Evolutionary conservation across 2,329 filamentous ascomycete species (phyloP).

Genomic region (Venturia oleaginea): DNA sequence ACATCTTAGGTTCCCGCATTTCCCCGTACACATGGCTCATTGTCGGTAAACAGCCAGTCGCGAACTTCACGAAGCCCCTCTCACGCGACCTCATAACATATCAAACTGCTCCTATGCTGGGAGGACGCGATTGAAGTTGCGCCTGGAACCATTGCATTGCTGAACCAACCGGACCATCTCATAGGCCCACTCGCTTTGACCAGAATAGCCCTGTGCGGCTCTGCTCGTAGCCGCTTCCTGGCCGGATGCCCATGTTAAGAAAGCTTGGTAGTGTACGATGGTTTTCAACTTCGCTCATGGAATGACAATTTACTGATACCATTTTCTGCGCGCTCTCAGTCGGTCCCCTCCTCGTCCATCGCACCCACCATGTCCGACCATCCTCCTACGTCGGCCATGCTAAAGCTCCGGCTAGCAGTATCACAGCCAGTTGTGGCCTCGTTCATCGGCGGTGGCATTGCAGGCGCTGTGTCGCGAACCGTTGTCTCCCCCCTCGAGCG

Average conservation of each 20-base stretch:
- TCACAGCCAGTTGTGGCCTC: conserved; percentile 79
- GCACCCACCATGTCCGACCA: conserved; percentile 8
- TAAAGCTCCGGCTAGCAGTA: conserved; percentile 7
- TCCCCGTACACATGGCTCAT: not conserved
- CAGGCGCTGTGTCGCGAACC: conserved; percentile 92
- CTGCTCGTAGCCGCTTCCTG: conserved; percentile 4
- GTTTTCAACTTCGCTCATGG: not conserved
- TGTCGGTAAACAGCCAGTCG: not conserved
- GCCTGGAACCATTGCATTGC: not conserved
- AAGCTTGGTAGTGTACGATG: not conserved
- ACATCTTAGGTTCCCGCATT: not conserved
- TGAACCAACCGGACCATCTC: not conserved
- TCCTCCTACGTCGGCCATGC: not conserved
- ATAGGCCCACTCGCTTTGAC: not conserved
- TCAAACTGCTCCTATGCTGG: not conserved
- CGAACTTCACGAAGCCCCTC: not conserved
- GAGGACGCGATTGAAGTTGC: not conserved
- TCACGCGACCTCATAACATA: not conserved
- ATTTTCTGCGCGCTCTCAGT: not conserved
- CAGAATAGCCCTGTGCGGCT: conserved; percentile 6
- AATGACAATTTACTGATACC: not conserved
- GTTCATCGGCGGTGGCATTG: conserved; percentile 88
- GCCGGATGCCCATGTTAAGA: not conserved
- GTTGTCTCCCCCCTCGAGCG: conserved; percentile 94
- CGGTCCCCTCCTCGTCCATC: not conserved